phyloP scores from a whole-genome alignment of 805 yeast species.

The Hanseniaspora mollemarum region DNA sequence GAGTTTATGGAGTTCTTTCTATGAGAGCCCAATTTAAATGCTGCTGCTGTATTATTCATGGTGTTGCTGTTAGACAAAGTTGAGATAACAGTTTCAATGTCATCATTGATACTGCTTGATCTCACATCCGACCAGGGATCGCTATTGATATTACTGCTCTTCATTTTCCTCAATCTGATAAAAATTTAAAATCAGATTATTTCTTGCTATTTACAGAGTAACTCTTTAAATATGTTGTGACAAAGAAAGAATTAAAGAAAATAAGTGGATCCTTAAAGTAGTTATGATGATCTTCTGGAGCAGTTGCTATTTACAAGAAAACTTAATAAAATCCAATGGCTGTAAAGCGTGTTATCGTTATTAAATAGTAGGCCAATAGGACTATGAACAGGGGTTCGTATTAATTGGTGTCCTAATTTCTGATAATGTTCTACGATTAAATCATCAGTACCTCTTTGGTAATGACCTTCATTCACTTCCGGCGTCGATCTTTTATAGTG shows the following conservation, averaged over 20 bases:
- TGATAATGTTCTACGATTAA: too few relatives aligned
- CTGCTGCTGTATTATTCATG: slow-evolving; percentile 9
- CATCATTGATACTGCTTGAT: slow-evolving; percentile 25
- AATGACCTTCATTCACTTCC: too few relatives aligned
- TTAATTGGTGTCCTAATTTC: too few relatives aligned
- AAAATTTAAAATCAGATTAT: background rate
- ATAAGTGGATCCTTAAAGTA: too few relatives aligned
- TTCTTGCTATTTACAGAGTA: background rate
- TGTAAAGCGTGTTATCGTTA: too few relatives aligned
- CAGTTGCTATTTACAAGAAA: slow-evolving; percentile 19
- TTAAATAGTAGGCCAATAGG: too few relatives aligned
- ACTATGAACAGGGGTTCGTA: too few relatives aligned
- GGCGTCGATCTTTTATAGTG: too few relatives aligned
- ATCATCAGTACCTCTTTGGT: too few relatives aligned
- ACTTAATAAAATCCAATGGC: background rate
- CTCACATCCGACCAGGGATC: slow-evolving; percentile 17
- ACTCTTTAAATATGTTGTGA: too few relatives aligned
- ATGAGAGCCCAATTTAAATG: slow-evolving; percentile 24
- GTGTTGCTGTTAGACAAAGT: slow-evolving; percentile 25
- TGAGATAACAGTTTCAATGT: slow-evolving; percentile 30
- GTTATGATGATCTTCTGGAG: too few relatives aligned
- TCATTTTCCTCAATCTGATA: background rate
- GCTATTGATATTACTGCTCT: slow-evolving; percentile 6
- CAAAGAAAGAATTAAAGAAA: too few relatives aligned
- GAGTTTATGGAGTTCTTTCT: slow-evolving; percentile 26